Evolutionary conservation across 1,284 basidiomycete genomes (phyloP).

Genomic region (Ganoderma sinense): DNA sequence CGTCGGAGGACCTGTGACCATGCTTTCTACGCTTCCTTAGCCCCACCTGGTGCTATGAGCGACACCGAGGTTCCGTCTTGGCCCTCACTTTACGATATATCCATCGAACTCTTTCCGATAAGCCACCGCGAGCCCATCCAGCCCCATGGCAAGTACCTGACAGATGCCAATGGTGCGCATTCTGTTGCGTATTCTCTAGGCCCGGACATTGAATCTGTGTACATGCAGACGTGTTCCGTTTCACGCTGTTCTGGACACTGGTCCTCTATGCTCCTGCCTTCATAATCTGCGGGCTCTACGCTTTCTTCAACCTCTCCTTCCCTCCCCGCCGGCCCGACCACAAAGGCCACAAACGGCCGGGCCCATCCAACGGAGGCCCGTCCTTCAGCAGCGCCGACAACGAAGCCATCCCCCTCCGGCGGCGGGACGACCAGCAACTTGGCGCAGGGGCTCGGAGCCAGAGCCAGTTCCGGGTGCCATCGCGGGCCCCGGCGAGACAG

Average conservation of each 20-base stretch:
- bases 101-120: constrained; percentile 49
- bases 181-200: no score
- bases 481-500: constrained; percentile 37
- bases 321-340: constrained; percentile 45
- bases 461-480: constrained; percentile 20
- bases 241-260: constrained; percentile 88
- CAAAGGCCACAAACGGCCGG: constrained; percentile 22
- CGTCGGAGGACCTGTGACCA: constrained; percentile 7
- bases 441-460: constrained; percentile 22
- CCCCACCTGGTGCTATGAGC: constrained; percentile 16
- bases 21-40: constrained; percentile 2
- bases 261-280: constrained; percentile 79
- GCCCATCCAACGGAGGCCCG: constrained; percentile 19
- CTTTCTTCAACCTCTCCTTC: constrained; percentile 73
- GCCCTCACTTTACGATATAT: constrained; percentile 58
- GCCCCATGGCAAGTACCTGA: constrained; percentile 41
- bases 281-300: constrained; percentile 70
- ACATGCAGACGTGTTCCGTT: constrained; percentile 75
- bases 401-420: constrained; percentile 28
- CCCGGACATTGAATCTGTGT: not conserved
- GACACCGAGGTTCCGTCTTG: constrained; percentile 43
- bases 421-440: constrained; percentile 14
- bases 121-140: constrained; percentile 46
- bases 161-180: constrained; percentile 41
- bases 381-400: constrained; percentile 26